Base-by-base conservation (phyloP, 176 grass and related monocot genomes). In the Secale cereale region DNA sequence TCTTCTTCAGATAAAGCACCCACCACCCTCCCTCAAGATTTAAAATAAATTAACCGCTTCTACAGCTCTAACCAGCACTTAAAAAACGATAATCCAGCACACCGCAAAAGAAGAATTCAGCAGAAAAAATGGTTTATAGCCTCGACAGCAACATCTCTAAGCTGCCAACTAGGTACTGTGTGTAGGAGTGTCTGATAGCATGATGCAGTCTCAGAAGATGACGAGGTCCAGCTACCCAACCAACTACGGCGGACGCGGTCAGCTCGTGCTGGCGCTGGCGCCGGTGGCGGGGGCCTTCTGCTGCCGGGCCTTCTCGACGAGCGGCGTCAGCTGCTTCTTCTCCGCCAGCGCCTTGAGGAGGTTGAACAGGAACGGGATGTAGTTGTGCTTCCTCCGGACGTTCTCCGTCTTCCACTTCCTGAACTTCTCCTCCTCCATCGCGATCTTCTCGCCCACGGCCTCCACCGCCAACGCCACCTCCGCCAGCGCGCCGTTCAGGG, bases 371-470 rank as follows among this genome's bases (percentile, higher is more conserved):
- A 99, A 99, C 3, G 97, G 97, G 60, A 99, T 99, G 81, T 99
- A 99, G 30, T 99, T 99, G 76, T 99, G 97, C 81, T 99, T 99
- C 90, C 93, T 92, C 67, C 97, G 64, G 3, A 99, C 86, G 77
- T 99, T 99, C 84, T 99, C 97, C 1, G 52, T 89, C 78, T 92
- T 94, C 97, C 97, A 99, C 84, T 99, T 96, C 78, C 91, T 99
- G 69, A 99, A 99, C 88, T 99, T 99, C 57, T 99, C 97, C 74
- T 94, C 97, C 81, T 99, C 97, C 91, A 94, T 92, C 74, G 88
- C 83, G 28, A 99, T 89, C 90, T 94, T 99, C 82, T 94, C 93
- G 0, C 60, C 86, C 31, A 92, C 46, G 4, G 80, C 85, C 73
- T 96, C 93, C 5, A 96, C 92, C 6, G 86, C 85, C 5, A 78